Evolutionary conservation across 768 basidiomycete genomes (phyloP).

Genomic region (Boletus tomentosulus): DNA sequence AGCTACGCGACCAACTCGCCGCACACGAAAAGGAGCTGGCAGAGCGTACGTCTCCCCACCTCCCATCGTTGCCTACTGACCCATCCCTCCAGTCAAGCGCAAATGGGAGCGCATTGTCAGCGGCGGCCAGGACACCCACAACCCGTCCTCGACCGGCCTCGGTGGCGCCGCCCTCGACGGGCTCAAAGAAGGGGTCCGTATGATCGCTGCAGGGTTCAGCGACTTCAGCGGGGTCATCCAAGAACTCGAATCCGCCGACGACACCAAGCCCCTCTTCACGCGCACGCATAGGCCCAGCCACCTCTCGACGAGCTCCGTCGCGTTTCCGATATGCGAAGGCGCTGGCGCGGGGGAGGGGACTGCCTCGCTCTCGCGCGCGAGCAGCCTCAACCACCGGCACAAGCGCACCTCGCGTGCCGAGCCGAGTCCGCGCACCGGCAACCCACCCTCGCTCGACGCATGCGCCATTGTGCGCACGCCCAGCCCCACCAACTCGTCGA

Average conservation of each 20-base stretch:
- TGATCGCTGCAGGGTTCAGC: slow-evolving; percentile 47
- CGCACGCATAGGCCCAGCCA: no score
- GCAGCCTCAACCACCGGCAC: slow-evolving; percentile 15
- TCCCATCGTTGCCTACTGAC: not conserved
- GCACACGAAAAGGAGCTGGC: slow-evolving; percentile 69
- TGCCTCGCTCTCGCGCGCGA: slow-evolving; percentile 9
- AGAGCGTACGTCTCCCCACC: slow-evolving; percentile 38
- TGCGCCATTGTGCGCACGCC: slow-evolving; percentile 7
- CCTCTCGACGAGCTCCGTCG: slow-evolving; percentile 43
- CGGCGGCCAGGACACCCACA: slow-evolving; percentile 36
- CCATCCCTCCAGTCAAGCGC: slow-evolving; percentile 53
- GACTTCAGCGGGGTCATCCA: slow-evolving; percentile 28
- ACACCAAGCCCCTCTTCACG: not conserved
- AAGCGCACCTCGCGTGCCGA: slow-evolving; percentile 3
- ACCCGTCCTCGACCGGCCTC: slow-evolving; percentile 4
- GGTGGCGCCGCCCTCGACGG: slow-evolving; percentile 43
- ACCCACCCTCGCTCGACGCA: slow-evolving; percentile 6
- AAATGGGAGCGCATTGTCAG: slow-evolving; percentile 82
- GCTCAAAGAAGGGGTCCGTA: slow-evolving; percentile 60
- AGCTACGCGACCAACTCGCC: slow-evolving; percentile 70
- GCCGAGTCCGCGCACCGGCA: not conserved
- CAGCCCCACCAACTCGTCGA: slow-evolving; percentile 26
- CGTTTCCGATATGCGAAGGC: slow-evolving; percentile 37
- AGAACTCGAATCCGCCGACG: not conserved
- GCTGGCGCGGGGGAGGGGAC: not conserved